Conservation (phyloP, 1,284 basidiomycete genomes). For the Pascua guehoae region DNA sequence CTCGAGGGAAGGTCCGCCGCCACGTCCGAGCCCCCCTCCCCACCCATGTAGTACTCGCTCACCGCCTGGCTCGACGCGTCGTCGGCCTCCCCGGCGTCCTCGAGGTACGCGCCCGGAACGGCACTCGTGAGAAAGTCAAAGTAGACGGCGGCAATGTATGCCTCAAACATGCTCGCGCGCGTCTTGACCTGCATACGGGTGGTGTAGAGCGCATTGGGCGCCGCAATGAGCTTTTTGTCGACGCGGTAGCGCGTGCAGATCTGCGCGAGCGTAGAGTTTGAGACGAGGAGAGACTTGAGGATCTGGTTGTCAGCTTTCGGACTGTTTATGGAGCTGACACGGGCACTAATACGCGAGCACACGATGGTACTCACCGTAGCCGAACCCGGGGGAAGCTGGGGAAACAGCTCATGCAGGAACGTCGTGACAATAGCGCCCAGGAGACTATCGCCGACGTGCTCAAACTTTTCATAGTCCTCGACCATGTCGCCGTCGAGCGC, state of each 20-base stretch:
- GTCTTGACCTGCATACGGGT: conserved; percentile 22
- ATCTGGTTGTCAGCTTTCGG: conserved; percentile 18
- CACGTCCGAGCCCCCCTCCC: neutral
- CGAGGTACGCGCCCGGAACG: conserved; percentile 9
- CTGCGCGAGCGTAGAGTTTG: conserved; percentile 31
- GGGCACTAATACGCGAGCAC: neutral
- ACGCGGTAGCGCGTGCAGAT: conserved; percentile 28
- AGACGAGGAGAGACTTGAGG: conserved; percentile 33
- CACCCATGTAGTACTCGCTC: neutral
- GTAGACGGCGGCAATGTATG: conserved; percentile 40
- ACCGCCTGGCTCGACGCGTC: neutral
- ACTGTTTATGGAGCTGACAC: neutral
- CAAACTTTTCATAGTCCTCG: conserved; percentile 43
- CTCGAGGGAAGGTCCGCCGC: neutral
- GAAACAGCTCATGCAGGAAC: conserved; percentile 37
- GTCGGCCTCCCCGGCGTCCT: neutral
- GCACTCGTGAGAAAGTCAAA: conserved; percentile 25
- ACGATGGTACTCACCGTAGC: conserved; percentile 31
- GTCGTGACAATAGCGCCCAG: conserved; percentile 29
- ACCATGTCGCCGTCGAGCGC: conserved; percentile 11
- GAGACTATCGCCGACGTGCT: conserved; percentile 41
- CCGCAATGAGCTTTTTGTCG: conserved; percentile 24
- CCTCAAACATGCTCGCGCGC: conserved; percentile 37
- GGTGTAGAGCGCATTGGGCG: conserved; percentile 11
- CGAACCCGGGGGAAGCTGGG: conserved; percentile 28